phyloP scores from a whole-genome alignment of 2,329 filamentous ascomycete genomes.

The Clonostachys byssicola region DNA sequence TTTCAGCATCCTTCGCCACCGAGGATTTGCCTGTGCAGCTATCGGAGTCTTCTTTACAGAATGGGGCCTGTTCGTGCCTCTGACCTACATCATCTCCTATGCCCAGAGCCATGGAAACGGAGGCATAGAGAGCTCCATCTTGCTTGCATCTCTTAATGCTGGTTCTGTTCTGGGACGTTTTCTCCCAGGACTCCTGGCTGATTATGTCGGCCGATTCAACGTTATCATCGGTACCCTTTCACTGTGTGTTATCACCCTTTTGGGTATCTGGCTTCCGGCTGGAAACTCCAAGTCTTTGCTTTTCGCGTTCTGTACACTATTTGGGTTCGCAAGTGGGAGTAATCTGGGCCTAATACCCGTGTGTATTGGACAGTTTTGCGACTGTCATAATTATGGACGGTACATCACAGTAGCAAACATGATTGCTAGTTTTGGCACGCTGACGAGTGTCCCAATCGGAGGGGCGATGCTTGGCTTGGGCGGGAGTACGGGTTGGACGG shows the following conservation, averaged over 20 bases:
- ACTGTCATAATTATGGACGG: constrained; percentile 61
- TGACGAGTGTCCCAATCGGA: too few species aligned
- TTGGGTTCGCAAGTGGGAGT: constrained; percentile 63
- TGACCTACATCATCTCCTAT: neutral
- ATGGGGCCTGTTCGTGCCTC: neutral
- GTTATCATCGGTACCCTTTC: constrained; percentile 54
- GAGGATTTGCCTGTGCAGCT: constrained; percentile 28
- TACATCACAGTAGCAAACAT: constrained; percentile 67
- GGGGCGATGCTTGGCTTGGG: too few species aligned
- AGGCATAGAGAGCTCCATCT: constrained; percentile 28
- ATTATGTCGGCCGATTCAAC: constrained; percentile 49
- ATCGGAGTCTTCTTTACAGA: neutral
- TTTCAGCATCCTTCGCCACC: constrained; percentile 23
- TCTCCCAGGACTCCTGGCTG: constrained; percentile 47
- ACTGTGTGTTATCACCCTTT: constrained; percentile 5
- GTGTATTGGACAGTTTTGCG: constrained; percentile 65
- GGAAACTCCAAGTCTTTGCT: constrained; percentile 14
- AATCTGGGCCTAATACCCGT: constrained; percentile 67
- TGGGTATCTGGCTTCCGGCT: constrained; percentile 18
- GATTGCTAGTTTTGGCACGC: constrained; percentile 26
- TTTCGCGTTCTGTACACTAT: too few species aligned
- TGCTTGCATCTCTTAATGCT: constrained; percentile 62
- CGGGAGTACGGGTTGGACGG: too few species aligned
- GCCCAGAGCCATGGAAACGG: neutral
- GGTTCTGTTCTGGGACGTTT: constrained; percentile 57